Base-by-base conservation (phyloP, 495 filamentous ascomycete species). In the Sphaerosporella brunnea region DNA sequence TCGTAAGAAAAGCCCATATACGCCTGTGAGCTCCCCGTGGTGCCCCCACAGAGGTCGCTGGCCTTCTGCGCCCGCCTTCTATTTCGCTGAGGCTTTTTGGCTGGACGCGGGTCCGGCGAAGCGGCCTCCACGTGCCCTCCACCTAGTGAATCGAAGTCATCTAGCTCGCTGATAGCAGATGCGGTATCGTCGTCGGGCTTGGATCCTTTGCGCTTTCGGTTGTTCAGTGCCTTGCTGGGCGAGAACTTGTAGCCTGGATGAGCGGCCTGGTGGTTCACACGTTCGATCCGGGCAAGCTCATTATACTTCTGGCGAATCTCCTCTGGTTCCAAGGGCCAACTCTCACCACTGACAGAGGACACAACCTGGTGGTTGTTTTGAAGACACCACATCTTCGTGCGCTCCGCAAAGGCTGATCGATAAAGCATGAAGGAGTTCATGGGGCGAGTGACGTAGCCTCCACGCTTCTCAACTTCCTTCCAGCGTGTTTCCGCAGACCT, bases 401-500 rank as follows among this genome's bases (percentile, higher is more conserved):
- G 73, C 34, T 88, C 84, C 20, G 88, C 80, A 56, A 81, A 96
- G 3, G 88, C 84, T 40, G 87, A 93, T 7, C 92, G 80, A 62
- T 97, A 97, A 21, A 97, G 71, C 83, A 97, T 96, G 70, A 96
- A 97, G 1, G 85, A 87, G 59, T 97, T 97, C 82, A 95, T 96
- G 0, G 90, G 90, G 26, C 90, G 69, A 51, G 87, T 83, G 47
- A 97, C 71, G 55, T 85, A 84, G 2, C 82, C 82, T 9, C 67
- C 68, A 23, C 82, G 78, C 56, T 78, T 75, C 47, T 72, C 72
- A 13, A 83, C 76, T 54, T 92, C 80, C 53, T 69, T 62, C 28
- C 65, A 68, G 42, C 90, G 75, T 4, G 66, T 70, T 36, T 82
- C 76, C 1, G 68, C 63, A 7, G 80, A 67, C 38, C 90, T 71